Base-by-base conservation (phyloP, 2,329 filamentous ascomycete species). In the Colletotrichum horii region DNA sequence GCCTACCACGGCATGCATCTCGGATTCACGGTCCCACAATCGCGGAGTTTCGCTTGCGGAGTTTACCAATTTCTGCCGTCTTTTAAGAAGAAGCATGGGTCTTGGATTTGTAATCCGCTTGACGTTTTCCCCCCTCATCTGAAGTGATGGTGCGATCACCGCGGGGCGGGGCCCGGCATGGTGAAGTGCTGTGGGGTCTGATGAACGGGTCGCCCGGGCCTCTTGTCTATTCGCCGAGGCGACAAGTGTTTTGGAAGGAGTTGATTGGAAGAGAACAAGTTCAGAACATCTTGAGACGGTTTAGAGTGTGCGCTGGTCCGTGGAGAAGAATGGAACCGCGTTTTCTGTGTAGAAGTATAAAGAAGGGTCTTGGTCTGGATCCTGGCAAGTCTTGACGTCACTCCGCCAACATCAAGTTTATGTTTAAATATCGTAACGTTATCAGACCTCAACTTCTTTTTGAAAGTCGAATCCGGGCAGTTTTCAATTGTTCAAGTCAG, bases 21-120 rank as follows among this genome's bases (percentile, higher is more conserved):
- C 58, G 58, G 58, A 2, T 32, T 16, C 14, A 34, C n/a, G 19
- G 28, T n/a, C 58, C 30, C 30, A 62, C 58, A 14, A 36, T 34
- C 19, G 43, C 43, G 24, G 61, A 62, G 55, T 69, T 55, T 24
- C n/a, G 38, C 15, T 16, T 34, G 52, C 34, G 52, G 64, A 62
- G n/a, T 68, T 69, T 28, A 4, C 8, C 43, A 52, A 36, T 15
- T 6, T 28, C 32, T 34, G 61, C 19, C 16, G 32, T 22, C n/a
- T 22, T 36, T 36, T 28, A 4, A 30, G 55, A 30, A 19, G 16
- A 30, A 24, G 22, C 43, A 52, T 52, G 12, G 43, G 43, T 52
- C 11, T 48, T 55, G 70, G 56, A 74, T 76, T 76, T 76, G 70
- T 76, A 76, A 76, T 52, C 70, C 15, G 19, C 43, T 26, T 8